Percentiles rank a stretch among this genome's conserved stretches.
These are phyloP conservation scores for Ganoderma boninense DNA, from an alignment of 1,284 basidiomycete species.

Conservation along the genomic window DNA sequence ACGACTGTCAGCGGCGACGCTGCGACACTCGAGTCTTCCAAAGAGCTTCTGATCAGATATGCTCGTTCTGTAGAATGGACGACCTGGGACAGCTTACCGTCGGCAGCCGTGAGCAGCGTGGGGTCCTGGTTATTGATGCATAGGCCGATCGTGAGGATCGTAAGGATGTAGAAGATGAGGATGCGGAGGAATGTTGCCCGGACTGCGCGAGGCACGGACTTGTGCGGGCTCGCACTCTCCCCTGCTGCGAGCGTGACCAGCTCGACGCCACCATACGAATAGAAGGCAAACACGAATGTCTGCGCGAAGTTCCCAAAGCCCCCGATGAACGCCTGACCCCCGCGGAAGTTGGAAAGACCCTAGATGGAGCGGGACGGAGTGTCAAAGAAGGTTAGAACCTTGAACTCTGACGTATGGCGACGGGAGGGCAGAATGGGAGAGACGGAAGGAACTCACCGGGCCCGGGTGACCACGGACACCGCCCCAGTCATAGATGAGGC, in stretches of 20 bases:
- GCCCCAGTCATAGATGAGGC: slow-evolving; percentile 60
- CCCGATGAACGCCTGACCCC: slow-evolving; percentile 59
- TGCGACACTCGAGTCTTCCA: slow-evolving; percentile 52
- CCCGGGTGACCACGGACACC: slow-evolving; percentile 61
- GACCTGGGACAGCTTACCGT: slow-evolving; percentile 38
- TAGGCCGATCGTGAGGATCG: slow-evolving; percentile 63
- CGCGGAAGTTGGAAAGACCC: slow-evolving; percentile 62
- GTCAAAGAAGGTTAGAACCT: neutral
- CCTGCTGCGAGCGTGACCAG: slow-evolving; percentile 74
- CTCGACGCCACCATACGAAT: slow-evolving; percentile 81
- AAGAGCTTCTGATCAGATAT: neutral
- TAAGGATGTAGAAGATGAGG: slow-evolving; percentile 67
- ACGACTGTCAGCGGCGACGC: slow-evolving; percentile 68
- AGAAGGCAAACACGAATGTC: slow-evolving; percentile 66
- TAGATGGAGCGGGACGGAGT: slow-evolving; percentile 21
- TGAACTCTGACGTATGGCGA: neutral
- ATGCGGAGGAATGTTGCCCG: slow-evolving; percentile 75
- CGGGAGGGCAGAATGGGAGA: neutral
- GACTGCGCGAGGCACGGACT: slow-evolving; percentile 72
- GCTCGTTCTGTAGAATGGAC: neutral
- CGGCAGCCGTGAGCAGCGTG: slow-evolving; percentile 55
- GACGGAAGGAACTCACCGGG: slow-evolving; percentile 44
- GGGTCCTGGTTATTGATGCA: slow-evolving; percentile 62
- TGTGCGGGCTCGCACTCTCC: slow-evolving; percentile 64
- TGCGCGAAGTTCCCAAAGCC: slow-evolving; percentile 62